Evolutionary conservation across 2,329 filamentous ascomycete species (phyloP).

Genomic region (Phialemoniopsis sp.): DNA sequence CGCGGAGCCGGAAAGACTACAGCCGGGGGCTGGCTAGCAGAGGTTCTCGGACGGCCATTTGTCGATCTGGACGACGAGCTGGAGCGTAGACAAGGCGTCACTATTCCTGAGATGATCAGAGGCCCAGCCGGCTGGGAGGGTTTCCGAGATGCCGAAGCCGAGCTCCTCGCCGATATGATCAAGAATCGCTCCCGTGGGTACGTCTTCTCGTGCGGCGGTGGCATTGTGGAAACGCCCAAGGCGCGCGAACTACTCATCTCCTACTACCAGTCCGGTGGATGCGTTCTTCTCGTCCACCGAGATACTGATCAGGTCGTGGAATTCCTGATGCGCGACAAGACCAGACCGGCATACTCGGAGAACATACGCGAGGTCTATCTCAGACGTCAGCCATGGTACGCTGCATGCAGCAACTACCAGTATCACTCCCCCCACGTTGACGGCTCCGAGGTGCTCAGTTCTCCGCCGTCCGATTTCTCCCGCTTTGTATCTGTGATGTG

Average conservation of each 20-base stretch:
- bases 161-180: conserved; percentile 68
- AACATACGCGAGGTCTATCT: conserved; percentile 90
- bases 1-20: conserved; percentile 96
- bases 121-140: conserved; percentile 74
- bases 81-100: conserved; percentile 67
- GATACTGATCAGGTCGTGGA: conserved; percentile 85
- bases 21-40: conserved; percentile 79
- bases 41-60: conserved; percentile 70
- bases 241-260: conserved; percentile 71
- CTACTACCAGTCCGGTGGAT: conserved; percentile 66
- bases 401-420: conserved; percentile 89
- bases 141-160: conserved; percentile 77
- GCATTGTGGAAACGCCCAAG: conserved; percentile 81
- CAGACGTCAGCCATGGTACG: conserved; percentile 83
- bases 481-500: conserved; percentile 69
- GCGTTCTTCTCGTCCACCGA: conserved; percentile 82
- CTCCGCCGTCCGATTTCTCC: conserved; percentile 62
- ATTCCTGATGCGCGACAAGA: conserved; percentile 85
- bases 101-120: conserved; percentile 83
- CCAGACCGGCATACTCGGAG: conserved; percentile 85
- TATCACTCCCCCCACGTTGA: conserved; percentile 75
- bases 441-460: conserved; percentile 25
- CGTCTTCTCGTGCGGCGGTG: conserved; percentile 91
- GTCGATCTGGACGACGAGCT: conserved; percentile 86
- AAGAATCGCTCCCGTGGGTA: conserved; percentile 70